A percentile compares a stretch with the other conserved stretches of the same genome.
Conservation (phyloP, 306 rosid species). For the Lotus japonicus region DNA sequence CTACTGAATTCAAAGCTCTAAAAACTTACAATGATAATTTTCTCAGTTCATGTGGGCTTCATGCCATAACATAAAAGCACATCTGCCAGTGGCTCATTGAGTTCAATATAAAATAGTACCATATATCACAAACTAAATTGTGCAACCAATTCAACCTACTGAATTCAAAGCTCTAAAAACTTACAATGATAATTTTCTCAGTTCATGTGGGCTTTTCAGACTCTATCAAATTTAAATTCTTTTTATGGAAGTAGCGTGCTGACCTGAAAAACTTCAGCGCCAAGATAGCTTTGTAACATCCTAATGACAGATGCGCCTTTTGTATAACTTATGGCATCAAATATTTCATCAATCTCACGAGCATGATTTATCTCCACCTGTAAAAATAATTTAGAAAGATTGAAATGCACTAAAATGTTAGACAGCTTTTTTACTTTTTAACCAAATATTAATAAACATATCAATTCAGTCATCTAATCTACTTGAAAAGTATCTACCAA, state of each 20-base stretch:
- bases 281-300: conserved; percentile 96
- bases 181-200: neutral
- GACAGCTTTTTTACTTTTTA: neutral
- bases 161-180: neutral
- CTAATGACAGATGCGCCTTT: conserved; percentile 94
- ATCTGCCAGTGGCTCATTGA: neutral
- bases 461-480: neutral
- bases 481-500: neutral
- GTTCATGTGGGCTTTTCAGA: neutral
- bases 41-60: no score
- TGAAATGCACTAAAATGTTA: neutral
- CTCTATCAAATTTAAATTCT: neutral
- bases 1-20: neutral
- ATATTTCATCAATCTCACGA: conserved; percentile 80
- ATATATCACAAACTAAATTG: neutral
- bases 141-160: neutral
- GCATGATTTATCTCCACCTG: conserved; percentile 96
- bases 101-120: neutral
- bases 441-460: neutral
- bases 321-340: conserved; percentile 82
- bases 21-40: neutral
- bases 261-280: conserved; percentile 88
- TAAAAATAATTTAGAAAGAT: conserved; percentile 19
- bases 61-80: neutral
- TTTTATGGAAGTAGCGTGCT: neutral